Evolutionary conservation across 139 green algal species (phyloP).

Genomic region (Choricystis sp.): DNA sequence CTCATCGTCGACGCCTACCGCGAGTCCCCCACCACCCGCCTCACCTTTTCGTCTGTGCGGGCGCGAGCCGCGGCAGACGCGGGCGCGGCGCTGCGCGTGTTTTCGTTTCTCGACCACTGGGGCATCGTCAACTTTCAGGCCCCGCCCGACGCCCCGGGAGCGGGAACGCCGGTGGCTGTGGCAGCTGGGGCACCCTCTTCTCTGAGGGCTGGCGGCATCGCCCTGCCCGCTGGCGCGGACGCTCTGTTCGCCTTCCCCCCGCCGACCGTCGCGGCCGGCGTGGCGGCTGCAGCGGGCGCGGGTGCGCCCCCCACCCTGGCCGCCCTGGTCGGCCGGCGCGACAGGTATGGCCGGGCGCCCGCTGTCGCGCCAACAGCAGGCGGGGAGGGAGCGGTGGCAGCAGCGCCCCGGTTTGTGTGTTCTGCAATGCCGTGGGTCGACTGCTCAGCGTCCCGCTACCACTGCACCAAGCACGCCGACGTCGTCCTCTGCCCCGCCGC

Average conservation of each 20-base stretch:
- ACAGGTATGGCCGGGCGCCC: neutral
- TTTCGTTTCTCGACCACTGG: constrained; percentile 61
- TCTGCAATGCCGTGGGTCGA: constrained; percentile 55
- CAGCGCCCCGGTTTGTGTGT: constrained; percentile 42
- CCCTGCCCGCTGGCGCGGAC: neutral
- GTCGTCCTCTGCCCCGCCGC: constrained; percentile 53
- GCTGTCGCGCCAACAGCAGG: neutral
- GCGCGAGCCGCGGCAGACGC: constrained; percentile 39
- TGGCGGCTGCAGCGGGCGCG: constrained; percentile 8
- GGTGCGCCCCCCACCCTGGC: neutral
- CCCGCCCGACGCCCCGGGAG: neutral
- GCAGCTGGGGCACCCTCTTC: neutral
- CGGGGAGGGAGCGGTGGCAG: too few relatives aligned
- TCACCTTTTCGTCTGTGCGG: constrained; percentile 49
- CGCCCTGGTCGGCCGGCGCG: neutral
- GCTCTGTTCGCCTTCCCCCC: constrained; percentile 7
- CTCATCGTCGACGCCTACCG: constrained; percentile 3
- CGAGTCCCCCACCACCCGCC: constrained; percentile 17
- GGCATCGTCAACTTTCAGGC: constrained; percentile 75
- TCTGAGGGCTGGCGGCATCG: neutral
- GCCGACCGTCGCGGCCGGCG: constrained; percentile 2
- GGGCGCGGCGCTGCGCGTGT: constrained; percentile 41
- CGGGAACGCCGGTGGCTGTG: neutral
- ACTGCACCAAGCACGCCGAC: constrained; percentile 58
- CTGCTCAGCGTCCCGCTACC: constrained; percentile 63